Evolutionary conservation across 2,329 filamentous ascomycete genomes (phyloP).

Genomic region (Blumeriella jaapii): DNA sequence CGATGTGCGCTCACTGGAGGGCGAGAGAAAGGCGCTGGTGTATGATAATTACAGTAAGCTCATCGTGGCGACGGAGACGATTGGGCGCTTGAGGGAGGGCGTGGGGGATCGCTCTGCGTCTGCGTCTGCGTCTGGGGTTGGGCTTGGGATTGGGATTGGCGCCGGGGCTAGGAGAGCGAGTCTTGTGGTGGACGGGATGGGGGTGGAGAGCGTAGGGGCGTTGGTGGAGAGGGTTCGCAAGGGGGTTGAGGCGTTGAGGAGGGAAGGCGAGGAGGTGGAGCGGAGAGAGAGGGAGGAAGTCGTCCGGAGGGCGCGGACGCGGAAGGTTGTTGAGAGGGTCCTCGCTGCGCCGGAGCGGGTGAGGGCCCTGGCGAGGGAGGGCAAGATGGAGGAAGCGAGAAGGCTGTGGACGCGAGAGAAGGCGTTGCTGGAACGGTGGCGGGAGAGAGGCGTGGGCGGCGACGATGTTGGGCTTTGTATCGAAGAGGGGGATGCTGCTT

Average conservation of each 20-base stretch:
- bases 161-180: constrained; percentile 48
- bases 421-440: constrained; percentile 24
- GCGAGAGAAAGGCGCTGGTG: constrained; percentile 91
- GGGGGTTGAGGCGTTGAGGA: constrained; percentile 4
- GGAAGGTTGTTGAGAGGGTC: constrained; percentile 18
- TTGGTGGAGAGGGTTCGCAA: constrained; percentile 21
- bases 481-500: constrained; percentile 26
- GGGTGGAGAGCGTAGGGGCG: constrained; percentile 17
- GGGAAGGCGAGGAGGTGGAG: constrained; percentile 1
- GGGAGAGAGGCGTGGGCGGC: constrained; percentile 26
- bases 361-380: constrained; percentile 44
- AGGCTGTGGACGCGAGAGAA: constrained; percentile 28
- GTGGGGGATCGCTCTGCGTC: too few relatives aligned
- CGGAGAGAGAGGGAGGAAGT: constrained; percentile 5
- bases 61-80: constrained; percentile 93
- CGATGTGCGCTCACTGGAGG: constrained; percentile 83
- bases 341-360: constrained; percentile 33
- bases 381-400: constrained; percentile 50
- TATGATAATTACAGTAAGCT: constrained; percentile 98
- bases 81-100: constrained; percentile 72
- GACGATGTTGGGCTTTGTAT: constrained; percentile 25
- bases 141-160: constrained; percentile 60
- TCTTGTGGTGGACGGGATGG: constrained; percentile 19
- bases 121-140: too few relatives aligned
- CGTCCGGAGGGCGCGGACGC: constrained; percentile 11